A percentile compares a stretch with the other conserved stretches of the same genome.
Conservation (phyloP, 2,329 filamentous ascomycete species). For the Venturia pyrina region DNA sequence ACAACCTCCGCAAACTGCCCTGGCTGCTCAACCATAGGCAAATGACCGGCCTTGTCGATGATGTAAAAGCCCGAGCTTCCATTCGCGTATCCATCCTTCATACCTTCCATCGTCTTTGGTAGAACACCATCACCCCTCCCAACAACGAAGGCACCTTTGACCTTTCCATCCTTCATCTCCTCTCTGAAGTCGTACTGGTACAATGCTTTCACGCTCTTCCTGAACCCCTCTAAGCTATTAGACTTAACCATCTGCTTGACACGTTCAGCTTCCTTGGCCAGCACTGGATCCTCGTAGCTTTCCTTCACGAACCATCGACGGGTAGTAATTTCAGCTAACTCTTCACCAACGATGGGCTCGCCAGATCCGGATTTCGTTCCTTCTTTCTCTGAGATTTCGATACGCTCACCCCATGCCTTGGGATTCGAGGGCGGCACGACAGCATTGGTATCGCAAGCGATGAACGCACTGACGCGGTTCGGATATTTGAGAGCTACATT, state of each 20-base stretch:
- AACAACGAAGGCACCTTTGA: conserved; percentile 59
- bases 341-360: conserved; percentile 48
- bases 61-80: conserved; percentile 49
- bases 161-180: conserved; percentile 42
- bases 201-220: conserved; percentile 56
- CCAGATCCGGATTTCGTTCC: conserved; percentile 22
- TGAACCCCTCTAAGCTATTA: conserved; percentile 63
- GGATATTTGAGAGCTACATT: conserved; percentile 62
- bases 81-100: conserved; percentile 44
- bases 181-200: conserved; percentile 60
- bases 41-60: conserved; percentile 62
- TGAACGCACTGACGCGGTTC: conserved; percentile 46
- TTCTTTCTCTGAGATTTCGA: conserved; percentile 54
- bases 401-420: conserved; percentile 69
- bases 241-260: conserved; percentile 59
- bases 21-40: conserved; percentile 75
- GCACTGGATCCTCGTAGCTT: conserved; percentile 44
- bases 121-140: conserved; percentile 66
- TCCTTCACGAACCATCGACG: conserved; percentile 61
- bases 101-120: conserved; percentile 69
- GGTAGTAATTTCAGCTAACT: conserved; percentile 61
- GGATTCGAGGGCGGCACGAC: conserved; percentile 64
- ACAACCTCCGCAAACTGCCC: conserved; percentile 57
- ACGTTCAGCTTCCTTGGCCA: conserved; percentile 41
- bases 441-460: conserved; percentile 72